A percentile compares a stretch with the other conserved stretches of the same genome.
Evolutionary conservation across 176 grass and related monocot genomes (phyloP).

Genomic region (Musa beccarii): DNA sequence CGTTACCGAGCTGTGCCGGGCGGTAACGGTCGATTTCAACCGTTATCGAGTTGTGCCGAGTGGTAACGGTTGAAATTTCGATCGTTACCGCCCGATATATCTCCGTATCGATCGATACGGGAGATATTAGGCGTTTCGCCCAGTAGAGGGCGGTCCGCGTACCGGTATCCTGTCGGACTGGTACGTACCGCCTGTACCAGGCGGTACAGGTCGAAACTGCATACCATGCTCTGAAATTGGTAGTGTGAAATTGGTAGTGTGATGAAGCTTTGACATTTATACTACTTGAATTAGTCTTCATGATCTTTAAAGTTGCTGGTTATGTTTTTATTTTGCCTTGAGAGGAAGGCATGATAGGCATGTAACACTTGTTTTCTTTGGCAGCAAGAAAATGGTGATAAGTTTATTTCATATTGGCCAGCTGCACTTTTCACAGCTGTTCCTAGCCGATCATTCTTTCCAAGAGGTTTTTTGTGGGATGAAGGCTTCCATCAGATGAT

Average conservation of each 20-base stretch:
- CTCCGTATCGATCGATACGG: too few relatives aligned
- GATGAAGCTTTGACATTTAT: neutral
- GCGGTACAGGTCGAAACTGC: too few relatives aligned
- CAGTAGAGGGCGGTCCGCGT: too few relatives aligned
- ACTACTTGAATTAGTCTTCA: neutral
- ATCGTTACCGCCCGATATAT: too few relatives aligned
- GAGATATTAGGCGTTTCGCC: too few relatives aligned
- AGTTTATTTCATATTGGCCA: constrained; percentile 85
- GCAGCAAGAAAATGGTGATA: constrained; percentile 88
- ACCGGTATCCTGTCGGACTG: too few relatives aligned
- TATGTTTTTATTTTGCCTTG: constrained; percentile 8
- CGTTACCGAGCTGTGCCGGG: too few relatives aligned
- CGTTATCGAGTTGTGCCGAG: too few relatives aligned
- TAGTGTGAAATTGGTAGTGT: neutral
- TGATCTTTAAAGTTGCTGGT: neutral
- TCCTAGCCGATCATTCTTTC: constrained; percentile 90
- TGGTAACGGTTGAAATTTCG: too few relatives aligned
- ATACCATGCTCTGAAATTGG: neutral
- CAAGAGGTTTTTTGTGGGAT: constrained; percentile 94
- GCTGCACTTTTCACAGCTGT: constrained; percentile 90
- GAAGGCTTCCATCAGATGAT: constrained; percentile 95
- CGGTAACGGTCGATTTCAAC: too few relatives aligned
- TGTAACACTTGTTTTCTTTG: constrained; percentile 26
- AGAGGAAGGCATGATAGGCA: neutral
- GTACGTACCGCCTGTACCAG: too few relatives aligned